Percentiles rank a stretch among this genome's conserved stretches.
These are phyloP conservation scores for Entomortierella chlamydospora DNA, from an alignment of 192 early-diverging fungal species.

Conservation along the genomic window DNA sequence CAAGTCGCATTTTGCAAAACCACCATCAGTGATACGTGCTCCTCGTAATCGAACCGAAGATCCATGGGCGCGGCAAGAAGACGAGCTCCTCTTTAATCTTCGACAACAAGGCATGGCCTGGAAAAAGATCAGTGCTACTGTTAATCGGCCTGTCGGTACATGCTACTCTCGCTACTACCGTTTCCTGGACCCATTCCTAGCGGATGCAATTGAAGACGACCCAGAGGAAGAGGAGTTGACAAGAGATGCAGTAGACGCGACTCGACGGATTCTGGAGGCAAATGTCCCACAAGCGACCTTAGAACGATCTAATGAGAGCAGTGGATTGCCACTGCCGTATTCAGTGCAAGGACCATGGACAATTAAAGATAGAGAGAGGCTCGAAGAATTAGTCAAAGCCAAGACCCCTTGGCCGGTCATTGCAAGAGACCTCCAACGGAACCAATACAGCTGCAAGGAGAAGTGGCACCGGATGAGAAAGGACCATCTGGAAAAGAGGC, in stretches of 20 bases:
- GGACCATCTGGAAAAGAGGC: neutral
- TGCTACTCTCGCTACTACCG: constrained; percentile 47
- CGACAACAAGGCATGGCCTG: constrained; percentile 30
- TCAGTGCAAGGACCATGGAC: constrained; percentile 34
- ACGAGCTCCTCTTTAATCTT: constrained; percentile 21
- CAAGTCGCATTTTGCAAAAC: neutral
- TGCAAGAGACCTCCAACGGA: constrained; percentile 26
- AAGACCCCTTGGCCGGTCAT: constrained; percentile 27
- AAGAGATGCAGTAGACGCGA: neutral
- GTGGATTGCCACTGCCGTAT: constrained; percentile 8
- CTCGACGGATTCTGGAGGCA: neutral
- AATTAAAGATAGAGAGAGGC: constrained; percentile 24
- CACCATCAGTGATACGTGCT: neutral
- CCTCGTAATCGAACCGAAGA: neutral
- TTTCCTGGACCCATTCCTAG: constrained; percentile 35
- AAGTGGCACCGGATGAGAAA: constrained; percentile 37
- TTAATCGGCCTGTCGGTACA: constrained; percentile 16
- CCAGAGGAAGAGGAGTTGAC: constrained; percentile 1
- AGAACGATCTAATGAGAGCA: neutral
- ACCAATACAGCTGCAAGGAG: constrained; percentile 41
- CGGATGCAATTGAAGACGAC: constrained; percentile 32
- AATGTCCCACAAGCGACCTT: neutral
- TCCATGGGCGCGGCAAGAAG: constrained; percentile 22
- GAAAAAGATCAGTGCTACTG: constrained; percentile 3
- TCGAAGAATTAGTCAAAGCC: constrained; percentile 7